A percentile compares a stretch with the other conserved stretches of the same genome.
Evolutionary conservation across 2,329 filamentous ascomycete genomes (phyloP).

Genomic region (Claviceps cyperi): DNA sequence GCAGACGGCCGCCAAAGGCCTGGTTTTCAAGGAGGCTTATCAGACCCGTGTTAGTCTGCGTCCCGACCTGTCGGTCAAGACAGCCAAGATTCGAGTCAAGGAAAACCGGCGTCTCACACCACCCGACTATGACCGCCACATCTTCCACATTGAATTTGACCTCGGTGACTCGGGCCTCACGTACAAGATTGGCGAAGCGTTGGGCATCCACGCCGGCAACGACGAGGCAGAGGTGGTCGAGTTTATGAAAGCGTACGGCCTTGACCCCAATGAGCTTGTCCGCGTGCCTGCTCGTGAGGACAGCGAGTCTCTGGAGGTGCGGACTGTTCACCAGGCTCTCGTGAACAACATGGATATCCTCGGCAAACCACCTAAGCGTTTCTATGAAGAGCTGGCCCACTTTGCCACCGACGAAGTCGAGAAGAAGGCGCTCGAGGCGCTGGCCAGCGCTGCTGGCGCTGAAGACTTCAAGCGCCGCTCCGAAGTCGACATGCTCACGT

Average conservation of each 20-base stretch:
- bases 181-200: slow-evolving; percentile 93
- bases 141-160: slow-evolving; percentile 99
- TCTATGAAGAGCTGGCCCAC: slow-evolving; percentile 84
- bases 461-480: slow-evolving; percentile 83
- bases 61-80: slow-evolving; percentile 77
- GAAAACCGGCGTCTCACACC: slow-evolving; percentile 93
- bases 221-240: slow-evolving; percentile 61
- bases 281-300: slow-evolving; percentile 82
- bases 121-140: slow-evolving; percentile 82
- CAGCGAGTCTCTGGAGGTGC: slow-evolving; percentile 57
- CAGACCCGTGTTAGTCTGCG: slow-evolving; percentile 59
- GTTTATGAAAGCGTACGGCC: slow-evolving; percentile 83
- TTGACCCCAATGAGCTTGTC: slow-evolving; percentile 72
- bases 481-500: slow-evolving; percentile 85
- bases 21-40: slow-evolving; percentile 92
- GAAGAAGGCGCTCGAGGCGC: slow-evolving; percentile 61
- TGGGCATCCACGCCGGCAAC: slow-evolving; percentile 94
- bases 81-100: slow-evolving; percentile 75
- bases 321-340: slow-evolving; percentile 85
- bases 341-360: slow-evolving; percentile 93
- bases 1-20: slow-evolving; percentile 71
- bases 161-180: slow-evolving; percentile 80
- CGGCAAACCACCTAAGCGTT: slow-evolving; percentile 89
- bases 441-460: slow-evolving; percentile 66
- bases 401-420: slow-evolving; percentile 74